These are phyloP conservation scores for Sugiyamaella valdiviana DNA, from an alignment of 805 yeast genomes.

Conservation along the genomic window DNA sequence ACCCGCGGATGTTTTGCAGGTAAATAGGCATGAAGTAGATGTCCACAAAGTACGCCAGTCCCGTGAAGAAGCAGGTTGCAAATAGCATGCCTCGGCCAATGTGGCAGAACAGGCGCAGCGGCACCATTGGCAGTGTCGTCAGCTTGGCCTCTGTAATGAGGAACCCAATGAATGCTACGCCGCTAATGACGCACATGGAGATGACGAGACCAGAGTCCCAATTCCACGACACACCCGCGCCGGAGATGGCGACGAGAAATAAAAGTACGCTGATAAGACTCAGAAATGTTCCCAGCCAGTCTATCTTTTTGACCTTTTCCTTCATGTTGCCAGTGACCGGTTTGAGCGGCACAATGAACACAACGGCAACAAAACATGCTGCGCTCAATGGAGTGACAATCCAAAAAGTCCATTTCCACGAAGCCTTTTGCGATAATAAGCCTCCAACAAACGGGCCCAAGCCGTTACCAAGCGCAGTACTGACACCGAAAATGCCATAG, in stretches of 20 bases:
- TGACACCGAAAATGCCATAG: conserved; percentile 50
- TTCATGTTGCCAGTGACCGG: conserved; percentile 35
- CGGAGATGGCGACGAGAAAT: conserved; percentile 49
- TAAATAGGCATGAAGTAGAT: conserved; percentile 45
- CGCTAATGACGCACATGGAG: conserved; percentile 38
- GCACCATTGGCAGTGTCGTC: conserved; percentile 50
- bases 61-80: conserved; percentile 40
- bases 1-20: conserved; percentile 40
- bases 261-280: conserved; percentile 44
- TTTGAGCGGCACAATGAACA: conserved; percentile 25
- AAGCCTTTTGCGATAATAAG: conserved; percentile 37
- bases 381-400: conserved; percentile 39
- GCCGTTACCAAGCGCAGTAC: conserved; percentile 47
- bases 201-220: conserved; percentile 48
- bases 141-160: conserved; percentile 45
- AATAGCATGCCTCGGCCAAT: conserved; percentile 34
- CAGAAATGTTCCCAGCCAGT: conserved; percentile 45
- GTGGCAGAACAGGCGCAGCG: conserved; percentile 40
- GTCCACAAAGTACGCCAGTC: conserved; percentile 42
- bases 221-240: conserved; percentile 53
- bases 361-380: conserved; percentile 28
- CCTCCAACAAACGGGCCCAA: conserved; percentile 52
- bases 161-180: conserved; percentile 37
- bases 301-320: conserved; percentile 42
- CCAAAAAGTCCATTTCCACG: conserved; percentile 50